Percentiles rank a stretch among this genome's conserved stretches.
Conservation (phyloP, 306 rosid species). For the Fragaria nilgerrensis region DNA sequence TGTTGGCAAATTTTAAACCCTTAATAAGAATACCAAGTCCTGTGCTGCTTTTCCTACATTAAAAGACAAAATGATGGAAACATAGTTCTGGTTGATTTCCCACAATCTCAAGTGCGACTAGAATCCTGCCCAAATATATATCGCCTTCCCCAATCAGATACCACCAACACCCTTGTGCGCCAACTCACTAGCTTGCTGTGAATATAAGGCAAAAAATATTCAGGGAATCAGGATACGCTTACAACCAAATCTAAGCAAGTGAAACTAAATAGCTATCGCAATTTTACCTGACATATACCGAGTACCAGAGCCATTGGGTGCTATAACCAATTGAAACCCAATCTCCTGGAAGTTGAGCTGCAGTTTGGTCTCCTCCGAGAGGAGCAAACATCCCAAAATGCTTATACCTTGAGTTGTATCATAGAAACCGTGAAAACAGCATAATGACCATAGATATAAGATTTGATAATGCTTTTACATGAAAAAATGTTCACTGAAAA, state of each 20-base stretch:
- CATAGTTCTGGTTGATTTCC: not conserved
- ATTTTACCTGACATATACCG: slow-evolving; percentile 65
- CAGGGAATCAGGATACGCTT: not conserved
- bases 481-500: not conserved
- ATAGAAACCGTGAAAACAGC: not conserved
- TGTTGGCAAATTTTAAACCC: not conserved
- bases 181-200: slow-evolving; percentile 88
- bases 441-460: not conserved
- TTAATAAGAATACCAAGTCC: not conserved
- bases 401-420: slow-evolving; percentile 53
- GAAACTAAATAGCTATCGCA: not conserved
- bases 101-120: slow-evolving; percentile 42
- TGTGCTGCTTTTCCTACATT: not conserved
- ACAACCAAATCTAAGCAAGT: not conserved
- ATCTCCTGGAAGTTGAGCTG: slow-evolving; percentile 87
- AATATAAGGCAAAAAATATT: not conserved
- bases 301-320: slow-evolving; percentile 88
- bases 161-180: slow-evolving; percentile 74
- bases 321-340: slow-evolving; percentile 80
- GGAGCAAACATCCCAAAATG: slow-evolving; percentile 91
- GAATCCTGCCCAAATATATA: slow-evolving; percentile 75
- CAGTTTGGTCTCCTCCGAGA: slow-evolving; percentile 86
- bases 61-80: slow-evolving; percentile 7
- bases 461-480: not conserved
- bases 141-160: slow-evolving; percentile 73